These are phyloP conservation scores for Calonectria pteridis DNA, from an alignment of 2,329 filamentous ascomycete genomes.

Conservation along the genomic window DNA sequence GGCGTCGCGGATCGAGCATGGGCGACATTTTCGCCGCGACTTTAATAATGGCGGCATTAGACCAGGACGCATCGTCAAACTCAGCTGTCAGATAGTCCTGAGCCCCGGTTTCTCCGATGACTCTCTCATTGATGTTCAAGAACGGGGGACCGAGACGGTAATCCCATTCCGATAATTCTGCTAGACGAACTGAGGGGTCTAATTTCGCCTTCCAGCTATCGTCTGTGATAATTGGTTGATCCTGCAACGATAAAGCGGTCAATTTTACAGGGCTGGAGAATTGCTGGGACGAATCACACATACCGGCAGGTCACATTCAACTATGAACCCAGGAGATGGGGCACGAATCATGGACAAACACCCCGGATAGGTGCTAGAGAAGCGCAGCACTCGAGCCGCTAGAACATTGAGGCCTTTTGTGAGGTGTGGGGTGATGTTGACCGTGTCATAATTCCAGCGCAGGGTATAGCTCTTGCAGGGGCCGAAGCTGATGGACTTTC, in stretches of 20 bases:
- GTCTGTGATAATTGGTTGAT: not conserved
- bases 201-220: slow-evolving; percentile 17
- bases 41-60: not conserved
- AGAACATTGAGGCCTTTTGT: slow-evolving; percentile 14
- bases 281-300: not conserved
- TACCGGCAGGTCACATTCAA: slow-evolving; percentile 14
- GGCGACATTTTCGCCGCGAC: slow-evolving; percentile 21
- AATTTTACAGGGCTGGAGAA: not conserved
- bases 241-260: not conserved
- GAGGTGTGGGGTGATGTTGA: slow-evolving; percentile 21
- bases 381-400: slow-evolving; percentile 17
- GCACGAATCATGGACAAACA: slow-evolving; percentile 21
- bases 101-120: not conserved
- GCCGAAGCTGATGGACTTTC: slow-evolving; percentile 18
- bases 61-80: slow-evolving; percentile 17
- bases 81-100: not conserved
- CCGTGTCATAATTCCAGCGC: slow-evolving; percentile 23
- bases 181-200: not conserved
- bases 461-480: slow-evolving; percentile 21
- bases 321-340: slow-evolving; percentile 4
- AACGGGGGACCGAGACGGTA: slow-evolving; percentile 21
- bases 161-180: slow-evolving; percentile 19
- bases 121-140: slow-evolving; percentile 16
- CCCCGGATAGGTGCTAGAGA: slow-evolving; percentile 17
- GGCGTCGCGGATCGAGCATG: slow-evolving; percentile 15